These are phyloP conservation scores for Solanum chiquidenum DNA, from an alignment of 257 asterid species.

Conservation along the genomic window DNA sequence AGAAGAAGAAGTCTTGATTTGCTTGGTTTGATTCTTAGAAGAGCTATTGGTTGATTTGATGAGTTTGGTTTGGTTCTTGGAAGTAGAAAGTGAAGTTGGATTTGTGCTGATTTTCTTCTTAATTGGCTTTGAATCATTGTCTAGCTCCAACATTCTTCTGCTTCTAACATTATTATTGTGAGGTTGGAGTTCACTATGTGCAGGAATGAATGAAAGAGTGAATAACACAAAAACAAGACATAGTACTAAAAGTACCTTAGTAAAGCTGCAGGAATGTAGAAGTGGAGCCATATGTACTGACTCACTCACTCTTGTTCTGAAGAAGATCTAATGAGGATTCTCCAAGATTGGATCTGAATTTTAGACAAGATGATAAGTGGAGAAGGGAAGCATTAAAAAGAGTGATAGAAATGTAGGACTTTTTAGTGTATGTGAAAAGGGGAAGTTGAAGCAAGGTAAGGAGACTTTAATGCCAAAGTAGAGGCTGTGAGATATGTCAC, in stretches of 20 bases:
- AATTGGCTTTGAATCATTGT: slow-evolving; percentile 2
- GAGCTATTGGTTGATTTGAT: slow-evolving; percentile 6
- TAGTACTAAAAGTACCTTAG: slow-evolving; percentile 33
- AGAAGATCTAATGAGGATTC: neutral
- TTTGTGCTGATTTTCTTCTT: slow-evolving; percentile 30
- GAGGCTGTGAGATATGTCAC: slow-evolving; percentile 10
- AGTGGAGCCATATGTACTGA: slow-evolving; percentile 53
- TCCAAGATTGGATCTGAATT: neutral
- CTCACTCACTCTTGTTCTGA: neutral
- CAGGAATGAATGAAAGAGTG: slow-evolving; percentile 32
- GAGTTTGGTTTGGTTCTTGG: slow-evolving; percentile 31
- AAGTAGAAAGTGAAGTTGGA: neutral
- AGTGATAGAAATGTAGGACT: neutral
- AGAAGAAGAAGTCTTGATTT: slow-evolving; percentile 7
- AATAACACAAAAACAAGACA: slow-evolving; percentile 26
- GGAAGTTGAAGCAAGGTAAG: neutral
- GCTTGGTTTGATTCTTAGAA: slow-evolving; percentile 40
- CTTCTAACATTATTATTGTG: neutral
- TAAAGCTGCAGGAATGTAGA: slow-evolving; percentile 7
- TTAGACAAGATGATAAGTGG: neutral
- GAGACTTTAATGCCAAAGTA: slow-evolving; percentile 1
- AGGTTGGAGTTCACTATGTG: slow-evolving; percentile 5
- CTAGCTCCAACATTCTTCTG: slow-evolving; percentile 22
- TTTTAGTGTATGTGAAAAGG: neutral
- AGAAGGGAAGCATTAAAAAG: neutral